Evolutionary conservation across 345 rosid species (phyloP), one percentile per base, ranked within the genome.

Genomic region (Citrus cavaleriei): DNA sequence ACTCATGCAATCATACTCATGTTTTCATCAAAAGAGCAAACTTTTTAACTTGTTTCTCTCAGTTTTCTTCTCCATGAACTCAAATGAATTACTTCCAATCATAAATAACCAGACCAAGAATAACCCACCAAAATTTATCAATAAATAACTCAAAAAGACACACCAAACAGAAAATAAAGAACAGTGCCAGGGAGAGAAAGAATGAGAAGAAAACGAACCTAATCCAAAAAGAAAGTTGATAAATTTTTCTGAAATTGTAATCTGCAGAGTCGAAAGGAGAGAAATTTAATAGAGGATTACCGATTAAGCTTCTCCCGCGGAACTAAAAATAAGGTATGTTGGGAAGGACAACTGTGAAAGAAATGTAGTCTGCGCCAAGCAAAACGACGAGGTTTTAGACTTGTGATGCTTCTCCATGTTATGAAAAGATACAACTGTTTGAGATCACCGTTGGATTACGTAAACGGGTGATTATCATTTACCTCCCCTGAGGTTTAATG

Each of bases 281-380:
- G 34, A 12, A 55, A 60, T 70, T 34, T 46, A 28, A 54, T 66
- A 35, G 70, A 4, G 61, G 21, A 59, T 46, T 60, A 73, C 58
- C 81, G 38, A 28, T 75, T 38, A 19, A 21, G 68, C 67, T 67
- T 72, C 70, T 32, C 42, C 61, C 22, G 28, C 77, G 62, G 68
- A 54, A 76, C 82, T 84, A 78, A 70, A 79, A 76, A 38, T 57
- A 38, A 72, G 80, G 71, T 12, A 30, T 59, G 46, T 25, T 18
- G 2, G 1, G 2, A 12, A 14, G 60, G 40, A 7, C 46, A 18
- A 65, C 0, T 8, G 24, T 0, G 69, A 4, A 7, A 8, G 24
- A 32, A 54, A 54, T 6, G 68, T 25, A 16, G 28, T 1, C 71
- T 22, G 8, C 2, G 19, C 1, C 46, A 3, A 34, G 0, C 34